Evolutionary conservation across 495 filamentous ascomycete genomes (phyloP), one percentile per base, ranked within the genome.

Genomic region (Penicillium waksmanii): DNA sequence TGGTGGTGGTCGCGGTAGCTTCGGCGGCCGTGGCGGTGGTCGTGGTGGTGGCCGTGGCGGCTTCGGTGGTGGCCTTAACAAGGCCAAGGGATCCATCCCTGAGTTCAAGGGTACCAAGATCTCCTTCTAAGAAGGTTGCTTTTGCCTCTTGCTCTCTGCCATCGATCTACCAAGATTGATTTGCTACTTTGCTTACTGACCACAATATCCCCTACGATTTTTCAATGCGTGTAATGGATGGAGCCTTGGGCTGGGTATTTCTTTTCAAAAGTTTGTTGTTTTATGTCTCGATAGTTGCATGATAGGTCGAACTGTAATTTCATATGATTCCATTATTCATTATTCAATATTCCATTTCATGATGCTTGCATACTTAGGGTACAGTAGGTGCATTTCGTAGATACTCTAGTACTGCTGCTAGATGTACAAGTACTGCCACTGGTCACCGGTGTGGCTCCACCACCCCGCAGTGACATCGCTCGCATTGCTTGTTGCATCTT

Each of bases 41-140:
- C 80, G 85, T 54, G 69, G 66, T 43, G 66, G 64, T 31, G 27
- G 85, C 42, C 73, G 82, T 57, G 81, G 85, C 52, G 83, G 84
- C 27, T 9, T 6, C 23, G 74, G 76, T 18, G 69, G 66, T 43
- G 66, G 64, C 58, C 57, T 72, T 60, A 83, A 83, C 64, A 87
- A 85, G 62, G 90, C 86, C 79, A 83, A 86, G 69, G 90, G 90
- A 55, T 82, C 84, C 57, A 91, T 93, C 64, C 86, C 89, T 38
- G 89, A 92, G 74, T 97, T 93, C 84, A 82, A 91, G 79, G 95
- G 95, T 68, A 89, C 88, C 82, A 96, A 96, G 86, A 87, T 85
- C 74, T 95, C 89, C 63, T 97, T 98, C 73, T 91, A 89, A 84
- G 58, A 40, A 46, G 34, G 23, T 56, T 57, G 19, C 27, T 1